Base-by-base conservation (phyloP, 352 stramenopile species). In the Phytophthora hibernalis region DNA sequence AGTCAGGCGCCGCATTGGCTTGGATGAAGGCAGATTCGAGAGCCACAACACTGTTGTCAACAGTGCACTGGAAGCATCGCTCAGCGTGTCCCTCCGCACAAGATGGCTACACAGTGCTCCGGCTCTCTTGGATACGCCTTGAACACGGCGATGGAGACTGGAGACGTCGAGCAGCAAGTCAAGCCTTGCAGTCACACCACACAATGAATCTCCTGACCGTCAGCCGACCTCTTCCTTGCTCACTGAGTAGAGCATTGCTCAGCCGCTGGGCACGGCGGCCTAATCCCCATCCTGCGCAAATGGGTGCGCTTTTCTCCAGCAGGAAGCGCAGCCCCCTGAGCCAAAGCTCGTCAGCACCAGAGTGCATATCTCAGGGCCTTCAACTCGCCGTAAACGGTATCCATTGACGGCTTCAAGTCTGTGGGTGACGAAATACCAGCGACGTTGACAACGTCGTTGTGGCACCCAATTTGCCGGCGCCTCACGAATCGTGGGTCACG, bases 211-310 rank as follows among this genome's bases (percentile, higher is more conserved):
- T 12, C 28, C 8, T 33, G 28, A 7, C 26, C 26, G 4, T 5
- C 26, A 5, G 26, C 26, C 26, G 26, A 9, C 28, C 28, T 33
- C 28, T 33, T 33, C 28, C 28, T 33, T 33, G 28, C 28, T 42
- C n/a, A 15, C n/a, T n/a, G n/a, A n/a, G n/a, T n/a, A n/a, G n/a
- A n/a, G n/a, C n/a, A 7, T 54, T 20, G 10, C 4, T 11, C 45
- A 42, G 47, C 47, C 22, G 37, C 52, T 26, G 13, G 37, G 40
- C 26, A 53, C 18, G 18, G 11, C 18, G 31, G 35, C 40, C 55
- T 47, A 49, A 64, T 56, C 33, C 56, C 31, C 56, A 58, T 58
- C 56, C 24, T 21, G 10, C 54, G 13, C 57, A 52, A 58, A 59
- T 65, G 48, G 57, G 45, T 65, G 6, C 57, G 48, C 48, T 44